phyloP scores from a whole-genome alignment of 208 protist species.

The Angomonas deanei region DNA sequence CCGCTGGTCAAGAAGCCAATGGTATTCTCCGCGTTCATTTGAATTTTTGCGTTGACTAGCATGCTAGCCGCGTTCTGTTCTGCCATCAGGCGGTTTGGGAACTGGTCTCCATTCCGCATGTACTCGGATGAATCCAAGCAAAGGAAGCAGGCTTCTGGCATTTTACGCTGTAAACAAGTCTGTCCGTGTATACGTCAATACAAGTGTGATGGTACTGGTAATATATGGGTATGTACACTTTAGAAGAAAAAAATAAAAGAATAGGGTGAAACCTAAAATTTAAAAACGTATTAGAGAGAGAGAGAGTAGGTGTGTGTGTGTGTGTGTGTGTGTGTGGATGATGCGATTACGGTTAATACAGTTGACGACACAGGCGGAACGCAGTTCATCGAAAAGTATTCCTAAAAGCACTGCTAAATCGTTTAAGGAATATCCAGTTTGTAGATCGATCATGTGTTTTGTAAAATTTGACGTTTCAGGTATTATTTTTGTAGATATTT shows the following conservation, averaged over 20 bases:
- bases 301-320: slow-evolving; percentile 4
- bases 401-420: no score
- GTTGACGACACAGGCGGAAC: neutral
- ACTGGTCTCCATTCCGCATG: slow-evolving; percentile 98
- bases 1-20: slow-evolving; percentile 95
- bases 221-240: slow-evolving; percentile 2
- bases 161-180: slow-evolving; percentile 9
- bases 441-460: no score
- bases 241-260: neutral
- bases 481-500: no score
- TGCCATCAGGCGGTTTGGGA: slow-evolving; percentile 93
- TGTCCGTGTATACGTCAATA: no score
- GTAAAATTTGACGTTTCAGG: no score
- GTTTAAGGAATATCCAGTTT: no score
- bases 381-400: no score
- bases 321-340: slow-evolving; percentile 12
- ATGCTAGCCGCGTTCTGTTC: slow-evolving; percentile 96
- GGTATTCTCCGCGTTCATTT: slow-evolving; percentile 96
- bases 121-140: slow-evolving; percentile 97
- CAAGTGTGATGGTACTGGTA: neutral
- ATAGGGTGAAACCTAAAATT: slow-evolving; percentile 2
- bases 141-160: slow-evolving; percentile 88
- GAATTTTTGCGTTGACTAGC: slow-evolving; percentile 90
- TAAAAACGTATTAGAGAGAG: neutral
- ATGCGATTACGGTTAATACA: neutral